These are phyloP conservation scores for Grigorovia humatica DNA, from an alignment of 805 yeast species.

Conservation along the genomic window DNA sequence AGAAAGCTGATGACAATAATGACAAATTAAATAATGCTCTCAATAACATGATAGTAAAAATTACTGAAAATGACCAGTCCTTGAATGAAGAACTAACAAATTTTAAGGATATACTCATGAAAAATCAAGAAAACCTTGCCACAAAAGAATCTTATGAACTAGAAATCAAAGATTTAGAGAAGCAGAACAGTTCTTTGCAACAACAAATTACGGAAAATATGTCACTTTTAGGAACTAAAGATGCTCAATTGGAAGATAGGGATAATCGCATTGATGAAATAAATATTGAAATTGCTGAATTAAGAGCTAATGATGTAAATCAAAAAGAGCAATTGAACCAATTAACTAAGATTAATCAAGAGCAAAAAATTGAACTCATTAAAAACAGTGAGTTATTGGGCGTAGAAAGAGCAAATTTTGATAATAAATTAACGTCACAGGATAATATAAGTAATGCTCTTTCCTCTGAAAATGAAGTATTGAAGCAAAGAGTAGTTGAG, in stretches of 20 bases:
- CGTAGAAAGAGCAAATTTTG: slow-evolving; percentile 20
- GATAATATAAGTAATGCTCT: slow-evolving; percentile 26
- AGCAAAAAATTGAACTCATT: not conserved
- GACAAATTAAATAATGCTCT: too few species aligned
- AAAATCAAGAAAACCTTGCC: slow-evolving; percentile 8
- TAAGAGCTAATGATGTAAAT: slow-evolving; percentile 6
- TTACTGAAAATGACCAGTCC: not conserved
- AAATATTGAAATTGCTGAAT: slow-evolving; percentile 6
- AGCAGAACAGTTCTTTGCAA: slow-evolving; percentile 13
- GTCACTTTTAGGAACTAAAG: slow-evolving; percentile 17
- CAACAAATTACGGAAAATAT: slow-evolving; percentile 20
- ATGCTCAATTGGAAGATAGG: slow-evolving; percentile 19
- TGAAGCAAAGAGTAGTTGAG: slow-evolving; percentile 13
- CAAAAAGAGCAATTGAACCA: slow-evolving; percentile 5
- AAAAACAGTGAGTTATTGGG: slow-evolving; percentile 10
- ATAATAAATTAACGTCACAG: slow-evolving; percentile 30
- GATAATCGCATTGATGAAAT: slow-evolving; percentile 5
- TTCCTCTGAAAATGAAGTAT: slow-evolving; percentile 20
- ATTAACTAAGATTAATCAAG: not conserved
- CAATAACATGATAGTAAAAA: too few species aligned
- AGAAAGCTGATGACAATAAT: too few species aligned
- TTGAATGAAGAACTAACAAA: not conserved
- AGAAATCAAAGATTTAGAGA: slow-evolving; percentile 11
- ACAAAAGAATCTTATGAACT: slow-evolving; percentile 10
- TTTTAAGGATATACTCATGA: not conserved